A percentile compares a stretch with the other conserved stretches of the same genome.
Conservation (phyloP, 2,329 filamentous ascomycete species). For the Aspergillus oerlinghausenensis region DNA sequence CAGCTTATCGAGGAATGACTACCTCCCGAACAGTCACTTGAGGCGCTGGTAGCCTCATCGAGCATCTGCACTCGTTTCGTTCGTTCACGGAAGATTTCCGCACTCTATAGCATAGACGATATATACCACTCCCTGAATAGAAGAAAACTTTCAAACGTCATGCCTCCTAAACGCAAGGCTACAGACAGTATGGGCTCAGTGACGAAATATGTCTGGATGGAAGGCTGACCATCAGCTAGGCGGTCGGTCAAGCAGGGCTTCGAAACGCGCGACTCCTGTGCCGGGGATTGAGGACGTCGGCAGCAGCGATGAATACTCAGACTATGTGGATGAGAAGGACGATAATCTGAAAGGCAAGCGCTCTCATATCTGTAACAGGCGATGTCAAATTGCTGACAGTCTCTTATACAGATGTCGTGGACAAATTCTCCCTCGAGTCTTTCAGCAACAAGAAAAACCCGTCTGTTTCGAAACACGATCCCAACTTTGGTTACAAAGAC, state of each 20-base stretch:
- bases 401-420: conserved; percentile 39
- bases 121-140: conserved; percentile 4
- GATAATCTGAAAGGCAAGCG: conserved; percentile 43
- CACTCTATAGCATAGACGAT: conserved; percentile 13
- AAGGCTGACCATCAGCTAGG: conserved; percentile 36
- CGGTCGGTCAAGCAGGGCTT: conserved; percentile 42
- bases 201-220: conserved; percentile 15
- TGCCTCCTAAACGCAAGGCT: conserved; percentile 71
- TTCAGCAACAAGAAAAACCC: conserved; percentile 46
- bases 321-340: conserved; percentile 47
- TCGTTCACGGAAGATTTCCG: not conserved
- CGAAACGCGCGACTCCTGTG: conserved; percentile 46
- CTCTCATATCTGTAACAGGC: conserved; percentile 8
- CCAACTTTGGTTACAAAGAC: conserved; percentile 62
- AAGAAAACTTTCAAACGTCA: conserved; percentile 30
- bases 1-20: conserved; percentile 8
- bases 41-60: conserved; percentile 20
- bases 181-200: conserved; percentile 42
- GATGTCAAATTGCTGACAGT: conserved; percentile 17
- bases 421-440: conserved; percentile 51
- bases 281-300: conserved; percentile 41
- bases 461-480: conserved; percentile 42
- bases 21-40: conserved; percentile 3
- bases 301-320: conserved; percentile 57
- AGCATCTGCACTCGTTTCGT: conserved; percentile 8